Evolutionary conservation across 208 protist genomes (phyloP), one percentile per base, ranked within the genome.

Genomic region (Acanthamoeba royreba): DNA sequence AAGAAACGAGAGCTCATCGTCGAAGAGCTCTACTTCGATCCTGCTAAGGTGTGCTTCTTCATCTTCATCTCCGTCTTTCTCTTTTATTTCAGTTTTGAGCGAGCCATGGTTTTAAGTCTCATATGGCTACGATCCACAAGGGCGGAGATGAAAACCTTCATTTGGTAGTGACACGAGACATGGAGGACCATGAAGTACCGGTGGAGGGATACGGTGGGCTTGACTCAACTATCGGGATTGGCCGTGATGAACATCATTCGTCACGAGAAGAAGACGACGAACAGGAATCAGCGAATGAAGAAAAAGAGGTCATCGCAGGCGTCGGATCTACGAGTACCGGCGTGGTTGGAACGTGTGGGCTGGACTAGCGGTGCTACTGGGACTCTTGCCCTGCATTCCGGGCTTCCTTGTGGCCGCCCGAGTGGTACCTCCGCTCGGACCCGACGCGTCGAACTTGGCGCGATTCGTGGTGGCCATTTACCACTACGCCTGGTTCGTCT

Each of bases 401-500:
- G 79, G 79, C 47, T 88, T 88, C 46, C 49, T 88, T 28, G 49
- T 63, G 79, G 79, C 45, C 47, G 79, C 61, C n/a, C 33, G 31
- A 11, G 3, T 88, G 1, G 22, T 61, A 28, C 11, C 43, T 9
- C 46, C 1, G 28, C 79, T 33, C 13, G 42, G 5, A 33, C 1
- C 35, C 38, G 69, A 43, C 38, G 8, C 66, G 7, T 81, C 69
- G 9, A 4, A 4, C 2, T 8, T n/a, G 15, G 19, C 43, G 25
- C 49, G 47, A 4, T 28, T 88, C 38, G 25, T 88, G 19, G 28
- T 88, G 0, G 49, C 9, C 17, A 28, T 88, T 1, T 88, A 88
- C 79, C 25, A 88, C 35, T 88, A 88, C 47, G 43, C 79, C 46
- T 88, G 79, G 79, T 88, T 88, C 79, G 79, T 88, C 46, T 25